phyloP scores from a whole-genome alignment of 176 grass and related monocot species.

The Oryza meyeriana region DNA sequence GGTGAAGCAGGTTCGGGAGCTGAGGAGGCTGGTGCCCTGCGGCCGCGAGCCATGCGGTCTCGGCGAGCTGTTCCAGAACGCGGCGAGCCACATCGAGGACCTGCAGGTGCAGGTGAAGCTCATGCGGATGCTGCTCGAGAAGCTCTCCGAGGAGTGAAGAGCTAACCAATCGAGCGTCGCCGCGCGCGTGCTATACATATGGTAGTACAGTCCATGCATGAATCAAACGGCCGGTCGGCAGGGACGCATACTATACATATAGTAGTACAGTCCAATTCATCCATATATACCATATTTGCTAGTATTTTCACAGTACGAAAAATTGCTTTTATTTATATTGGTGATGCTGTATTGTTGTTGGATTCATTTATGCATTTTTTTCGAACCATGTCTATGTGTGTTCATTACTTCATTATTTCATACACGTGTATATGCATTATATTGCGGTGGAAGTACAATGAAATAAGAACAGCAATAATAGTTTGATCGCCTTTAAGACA shows the following conservation, averaged over 20 bases:
- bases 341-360: not conserved
- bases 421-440: not conserved
- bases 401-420: not conserved
- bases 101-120: constrained; percentile 39
- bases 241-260: not conserved
- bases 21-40: constrained; percentile 47
- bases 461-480: too few species aligned
- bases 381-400: not conserved
- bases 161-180: not conserved
- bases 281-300: not conserved
- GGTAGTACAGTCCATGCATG: not conserved
- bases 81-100: constrained; percentile 43
- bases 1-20: constrained; percentile 31
- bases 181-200: not conserved
- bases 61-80: constrained; percentile 48
- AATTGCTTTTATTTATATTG: not conserved
- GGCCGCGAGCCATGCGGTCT: constrained; percentile 37
- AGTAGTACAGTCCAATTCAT: constrained; percentile 10
- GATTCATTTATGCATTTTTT: constrained; percentile 1
- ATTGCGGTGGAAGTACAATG: too few species aligned
- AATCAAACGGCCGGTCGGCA: not conserved
- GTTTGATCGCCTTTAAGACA: not conserved
- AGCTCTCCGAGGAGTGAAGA: constrained; percentile 41
- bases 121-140: constrained; percentile 54
- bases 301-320: not conserved